These are phyloP conservation scores for Phytopythium mirpurense DNA, from an alignment of 352 stramenopile genomes.

Conservation along the genomic window DNA sequence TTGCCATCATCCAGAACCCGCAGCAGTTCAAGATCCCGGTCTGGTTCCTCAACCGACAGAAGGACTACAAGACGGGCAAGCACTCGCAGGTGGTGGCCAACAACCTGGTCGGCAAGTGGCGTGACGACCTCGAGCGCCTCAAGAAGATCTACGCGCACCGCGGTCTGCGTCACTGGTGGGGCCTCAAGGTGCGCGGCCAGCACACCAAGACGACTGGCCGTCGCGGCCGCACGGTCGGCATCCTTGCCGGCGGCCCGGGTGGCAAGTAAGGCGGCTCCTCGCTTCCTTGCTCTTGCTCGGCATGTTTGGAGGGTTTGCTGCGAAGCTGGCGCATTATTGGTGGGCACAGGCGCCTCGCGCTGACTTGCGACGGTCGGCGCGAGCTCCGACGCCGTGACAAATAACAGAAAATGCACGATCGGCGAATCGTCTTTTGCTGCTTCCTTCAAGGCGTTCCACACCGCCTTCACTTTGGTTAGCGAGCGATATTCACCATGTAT, in stretches of 20 bases:
- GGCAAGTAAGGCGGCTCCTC: constrained; percentile 57
- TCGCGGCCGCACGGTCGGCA: constrained; percentile 79
- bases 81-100: constrained; percentile 98
- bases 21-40: constrained; percentile 99
- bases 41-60: constrained; percentile 99
- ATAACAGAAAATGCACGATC: constrained; percentile 9
- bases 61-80: constrained; percentile 99
- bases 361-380: constrained; percentile 7
- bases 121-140: constrained; percentile 98
- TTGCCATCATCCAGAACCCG: constrained; percentile 99
- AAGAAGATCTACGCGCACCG: constrained; percentile 99
- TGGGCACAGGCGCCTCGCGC: constrained; percentile 3
- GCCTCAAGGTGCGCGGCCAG: constrained; percentile 98
- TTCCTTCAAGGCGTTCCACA: background rate
- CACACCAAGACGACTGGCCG: constrained; percentile 99
- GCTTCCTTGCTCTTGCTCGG: constrained; percentile 5
- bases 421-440: constrained; percentile 10
- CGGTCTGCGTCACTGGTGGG: constrained; percentile 99
- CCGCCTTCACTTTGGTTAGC: background rate
- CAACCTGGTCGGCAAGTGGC: constrained; percentile 97
- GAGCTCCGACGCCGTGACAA: constrained; percentile 4
- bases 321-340: constrained; percentile 8
- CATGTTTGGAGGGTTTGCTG: constrained; percentile 7
- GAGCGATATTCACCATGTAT: no score
- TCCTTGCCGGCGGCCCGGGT: constrained; percentile 37